Conservation (phyloP, 306 rosid genomes). For the Cucurbita argyrosperma region DNA sequence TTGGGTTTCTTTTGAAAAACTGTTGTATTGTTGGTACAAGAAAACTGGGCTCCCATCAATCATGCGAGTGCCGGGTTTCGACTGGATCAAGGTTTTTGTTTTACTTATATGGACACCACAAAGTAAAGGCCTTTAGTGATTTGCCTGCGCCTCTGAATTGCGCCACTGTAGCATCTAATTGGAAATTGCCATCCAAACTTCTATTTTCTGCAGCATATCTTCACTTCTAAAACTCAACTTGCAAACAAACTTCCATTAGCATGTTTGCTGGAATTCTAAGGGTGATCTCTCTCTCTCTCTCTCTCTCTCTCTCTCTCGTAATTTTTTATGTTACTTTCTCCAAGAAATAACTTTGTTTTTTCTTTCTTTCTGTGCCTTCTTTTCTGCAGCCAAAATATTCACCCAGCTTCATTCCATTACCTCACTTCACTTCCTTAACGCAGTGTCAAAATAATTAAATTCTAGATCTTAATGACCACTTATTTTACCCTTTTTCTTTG, state of each 20-base stretch:
- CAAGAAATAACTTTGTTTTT: slow-evolving; percentile 2
- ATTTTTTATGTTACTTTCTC: background rate
- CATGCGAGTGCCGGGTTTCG: background rate
- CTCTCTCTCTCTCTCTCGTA: background rate
- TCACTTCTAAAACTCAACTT: background rate
- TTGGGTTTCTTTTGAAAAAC: background rate
- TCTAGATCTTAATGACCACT: background rate
- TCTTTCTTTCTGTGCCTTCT: slow-evolving; percentile 14
- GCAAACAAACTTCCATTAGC: background rate
- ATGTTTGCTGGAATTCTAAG: background rate
- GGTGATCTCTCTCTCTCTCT: background rate
- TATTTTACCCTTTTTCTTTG: background rate
- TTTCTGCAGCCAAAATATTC: slow-evolving; percentile 78
- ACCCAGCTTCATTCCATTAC: slow-evolving; percentile 44
- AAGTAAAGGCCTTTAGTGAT: background rate
- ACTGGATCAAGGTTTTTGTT: background rate
- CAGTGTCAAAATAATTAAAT: background rate
- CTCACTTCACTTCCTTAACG: slow-evolving; percentile 1
- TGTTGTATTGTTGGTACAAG: background rate
- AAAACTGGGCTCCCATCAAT: background rate
- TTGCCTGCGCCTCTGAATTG: background rate
- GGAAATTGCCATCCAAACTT: background rate
- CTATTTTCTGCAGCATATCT: background rate
- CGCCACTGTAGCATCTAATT: background rate
- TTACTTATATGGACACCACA: background rate